Conservation (phyloP, 2,329 filamentous ascomycete species). For the Scedosporium aurantiacum region DNA sequence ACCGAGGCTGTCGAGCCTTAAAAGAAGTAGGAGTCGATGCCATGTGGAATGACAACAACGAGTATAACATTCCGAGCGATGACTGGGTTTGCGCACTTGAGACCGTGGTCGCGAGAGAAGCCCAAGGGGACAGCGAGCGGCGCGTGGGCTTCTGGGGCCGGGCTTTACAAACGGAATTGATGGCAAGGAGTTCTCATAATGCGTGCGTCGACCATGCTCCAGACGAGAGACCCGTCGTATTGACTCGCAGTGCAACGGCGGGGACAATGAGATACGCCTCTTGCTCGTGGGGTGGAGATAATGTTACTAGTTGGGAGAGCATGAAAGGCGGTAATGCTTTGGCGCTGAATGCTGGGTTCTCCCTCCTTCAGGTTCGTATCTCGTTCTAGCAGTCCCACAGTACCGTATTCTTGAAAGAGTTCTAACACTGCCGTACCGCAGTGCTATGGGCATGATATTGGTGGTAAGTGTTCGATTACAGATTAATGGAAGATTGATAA, state of each 20-base stretch:
- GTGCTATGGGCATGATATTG: slow-evolving; percentile 64
- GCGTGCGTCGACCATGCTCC: slow-evolving; percentile 49
- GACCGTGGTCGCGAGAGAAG: slow-evolving; percentile 21
- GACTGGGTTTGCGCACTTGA: slow-evolving; percentile 53
- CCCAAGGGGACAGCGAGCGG: slow-evolving; percentile 22
- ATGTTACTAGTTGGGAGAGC: slow-evolving; percentile 61
- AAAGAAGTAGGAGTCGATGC: slow-evolving; percentile 55
- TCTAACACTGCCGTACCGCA: slow-evolving; percentile 14
- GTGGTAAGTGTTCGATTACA: slow-evolving; percentile 24
- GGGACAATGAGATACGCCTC: slow-evolving; percentile 60
- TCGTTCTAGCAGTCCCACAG: not conserved
- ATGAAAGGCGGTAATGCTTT: slow-evolving; percentile 64
- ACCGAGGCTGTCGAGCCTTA: slow-evolving; percentile 51
- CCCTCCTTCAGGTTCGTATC: slow-evolving; percentile 41
- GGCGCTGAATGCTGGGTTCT: slow-evolving; percentile 57
- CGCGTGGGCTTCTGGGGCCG: slow-evolving; percentile 60
- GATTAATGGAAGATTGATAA: not conserved
- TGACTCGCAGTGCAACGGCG: slow-evolving; percentile 60
- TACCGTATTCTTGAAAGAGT: not conserved
- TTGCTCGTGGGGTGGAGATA: slow-evolving; percentile 67
- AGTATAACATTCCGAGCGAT: slow-evolving; percentile 57
- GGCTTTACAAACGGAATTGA: slow-evolving; percentile 57
- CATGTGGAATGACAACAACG: slow-evolving; percentile 75
- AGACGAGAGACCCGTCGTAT: slow-evolving; percentile 51
- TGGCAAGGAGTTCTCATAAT: slow-evolving; percentile 60